Evolutionary conservation across 352 stramenopile genomes (phyloP).

Genomic region (Phytophthora pini): DNA sequence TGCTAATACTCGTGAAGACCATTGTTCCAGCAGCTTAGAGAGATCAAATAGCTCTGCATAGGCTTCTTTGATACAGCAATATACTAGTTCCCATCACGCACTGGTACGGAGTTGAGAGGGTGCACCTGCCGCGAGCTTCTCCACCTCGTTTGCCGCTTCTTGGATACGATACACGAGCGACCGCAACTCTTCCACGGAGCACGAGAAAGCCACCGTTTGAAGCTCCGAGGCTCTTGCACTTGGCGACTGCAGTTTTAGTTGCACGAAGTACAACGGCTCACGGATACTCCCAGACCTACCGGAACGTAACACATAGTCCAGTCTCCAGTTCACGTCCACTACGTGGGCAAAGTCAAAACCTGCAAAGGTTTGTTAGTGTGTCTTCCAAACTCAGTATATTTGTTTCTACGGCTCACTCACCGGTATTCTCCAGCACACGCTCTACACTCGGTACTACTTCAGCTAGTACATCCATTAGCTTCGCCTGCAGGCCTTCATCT

Average conservation of each 20-base stretch:
- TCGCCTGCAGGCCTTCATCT: conserved; percentile 32
- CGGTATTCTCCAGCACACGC: conserved; percentile 41
- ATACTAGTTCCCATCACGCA: conserved; percentile 15
- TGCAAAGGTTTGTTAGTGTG: conserved; percentile 19
- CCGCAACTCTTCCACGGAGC: conserved; percentile 72
- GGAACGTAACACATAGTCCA: conserved; percentile 76
- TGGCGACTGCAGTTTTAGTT: conserved; percentile 66
- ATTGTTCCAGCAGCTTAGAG: conserved; percentile 8
- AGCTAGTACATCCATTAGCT: conserved; percentile 30
- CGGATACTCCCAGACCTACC: conserved; percentile 62
- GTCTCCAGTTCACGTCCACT: conserved; percentile 71
- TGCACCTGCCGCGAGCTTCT: conserved; percentile 48
- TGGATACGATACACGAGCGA: conserved; percentile 78
- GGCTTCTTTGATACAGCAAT: conserved; percentile 21
- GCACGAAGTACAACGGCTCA: conserved; percentile 66
- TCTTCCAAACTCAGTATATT: background rate
- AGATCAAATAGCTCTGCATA: conserved; percentile 2
- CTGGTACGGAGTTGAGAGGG: conserved; percentile 21
- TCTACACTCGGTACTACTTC: conserved; percentile 27
- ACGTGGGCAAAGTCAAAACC: conserved; percentile 80
- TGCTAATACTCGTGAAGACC: conserved; percentile 4
- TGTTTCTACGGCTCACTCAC: conserved; percentile 18
- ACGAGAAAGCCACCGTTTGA: conserved; percentile 57
- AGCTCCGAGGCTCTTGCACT: conserved; percentile 27
- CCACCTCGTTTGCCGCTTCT: conserved; percentile 64